Conservation (phyloP, 78 protist species). For the Isochrysis galbana region DNA sequence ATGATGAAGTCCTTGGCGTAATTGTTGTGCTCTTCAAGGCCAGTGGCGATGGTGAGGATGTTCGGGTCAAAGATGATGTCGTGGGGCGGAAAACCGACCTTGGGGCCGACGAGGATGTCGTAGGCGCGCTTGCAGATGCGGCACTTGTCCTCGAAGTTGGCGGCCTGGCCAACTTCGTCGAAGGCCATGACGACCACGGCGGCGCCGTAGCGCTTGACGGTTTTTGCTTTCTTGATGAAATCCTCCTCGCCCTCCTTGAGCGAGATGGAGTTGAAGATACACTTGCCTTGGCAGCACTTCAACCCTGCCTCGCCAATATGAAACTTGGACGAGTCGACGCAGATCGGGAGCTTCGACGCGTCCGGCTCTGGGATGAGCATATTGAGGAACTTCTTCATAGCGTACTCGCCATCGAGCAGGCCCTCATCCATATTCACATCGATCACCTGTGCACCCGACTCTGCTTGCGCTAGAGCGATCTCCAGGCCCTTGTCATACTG, state of each 20-base stretch:
- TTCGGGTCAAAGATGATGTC: constrained; percentile 98
- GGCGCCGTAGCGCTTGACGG: constrained; percentile 82
- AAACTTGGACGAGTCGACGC: constrained; percentile 96
- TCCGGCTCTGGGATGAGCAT: constrained; percentile 94
- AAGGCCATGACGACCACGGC: constrained; percentile 98
- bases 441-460: constrained; percentile 92
- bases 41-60: constrained; percentile 95
- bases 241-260: constrained; percentile 95
- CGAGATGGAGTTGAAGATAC: constrained; percentile 91
- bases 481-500: constrained; percentile 85
- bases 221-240: constrained; percentile 83
- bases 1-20: constrained; percentile 94
- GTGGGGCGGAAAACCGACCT: constrained; percentile 79
- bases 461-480: constrained; percentile 88
- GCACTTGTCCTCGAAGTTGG: constrained; percentile 69
- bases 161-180: constrained; percentile 98
- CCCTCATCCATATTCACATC: constrained; percentile 99
- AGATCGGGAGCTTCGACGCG: constrained; percentile 88
- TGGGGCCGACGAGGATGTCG: constrained; percentile 9
- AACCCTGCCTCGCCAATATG: constrained; percentile 91
- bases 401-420: constrained; percentile 87
- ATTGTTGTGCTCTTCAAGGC: constrained; percentile 95
- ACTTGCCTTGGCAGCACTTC: constrained; percentile 90
- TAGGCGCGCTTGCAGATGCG: constrained; percentile 85
- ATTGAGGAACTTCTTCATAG: constrained; percentile 81